Conservation (phyloP, 768 basidiomycete species). For the Tricholoma sp. region DNA sequence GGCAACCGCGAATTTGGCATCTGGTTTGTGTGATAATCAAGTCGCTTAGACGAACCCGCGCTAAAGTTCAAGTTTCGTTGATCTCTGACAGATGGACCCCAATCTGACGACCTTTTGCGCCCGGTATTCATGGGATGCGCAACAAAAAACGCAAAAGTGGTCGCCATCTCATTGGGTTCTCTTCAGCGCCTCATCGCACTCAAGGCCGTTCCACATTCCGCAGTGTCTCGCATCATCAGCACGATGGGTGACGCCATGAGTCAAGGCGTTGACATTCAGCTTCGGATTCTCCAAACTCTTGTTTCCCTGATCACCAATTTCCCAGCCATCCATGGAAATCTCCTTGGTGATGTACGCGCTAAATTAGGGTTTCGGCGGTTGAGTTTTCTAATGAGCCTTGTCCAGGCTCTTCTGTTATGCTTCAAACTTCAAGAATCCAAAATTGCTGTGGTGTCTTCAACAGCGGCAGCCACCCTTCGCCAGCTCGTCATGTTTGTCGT, state of each 20-base stretch:
- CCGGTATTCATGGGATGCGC: conserved; percentile 94
- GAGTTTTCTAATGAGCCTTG: not conserved
- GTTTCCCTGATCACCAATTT: conserved; percentile 90
- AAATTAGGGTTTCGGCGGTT: not conserved
- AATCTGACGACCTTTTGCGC: conserved; percentile 73
- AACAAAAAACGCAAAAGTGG: conserved; percentile 90
- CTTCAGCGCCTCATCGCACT: conserved; percentile 86
- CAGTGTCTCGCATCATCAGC: conserved; percentile 72
- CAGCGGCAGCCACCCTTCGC: conserved; percentile 91
- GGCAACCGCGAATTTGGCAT: conserved; percentile 64
- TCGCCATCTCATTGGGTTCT: conserved; percentile 87
- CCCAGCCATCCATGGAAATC: conserved; percentile 67
- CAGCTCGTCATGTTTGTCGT: conserved; percentile 98
- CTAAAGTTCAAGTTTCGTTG: not conserved
- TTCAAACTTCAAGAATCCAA: conserved; percentile 95
- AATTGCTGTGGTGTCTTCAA: conserved; percentile 94
- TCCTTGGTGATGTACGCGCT: conserved; percentile 69
- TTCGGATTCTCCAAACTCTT: conserved; percentile 88
- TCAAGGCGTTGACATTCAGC: conserved; percentile 95
- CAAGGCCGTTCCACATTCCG: conserved; percentile 76
- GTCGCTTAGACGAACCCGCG: not conserved
- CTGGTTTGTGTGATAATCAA: conserved; percentile 46
- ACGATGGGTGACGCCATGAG: conserved; percentile 86
- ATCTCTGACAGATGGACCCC: conserved; percentile 56
- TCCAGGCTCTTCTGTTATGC: conserved; percentile 82